These are phyloP conservation scores for Lentinula guzmanii DNA, from an alignment of 768 basidiomycete species.

Conservation along the genomic window DNA sequence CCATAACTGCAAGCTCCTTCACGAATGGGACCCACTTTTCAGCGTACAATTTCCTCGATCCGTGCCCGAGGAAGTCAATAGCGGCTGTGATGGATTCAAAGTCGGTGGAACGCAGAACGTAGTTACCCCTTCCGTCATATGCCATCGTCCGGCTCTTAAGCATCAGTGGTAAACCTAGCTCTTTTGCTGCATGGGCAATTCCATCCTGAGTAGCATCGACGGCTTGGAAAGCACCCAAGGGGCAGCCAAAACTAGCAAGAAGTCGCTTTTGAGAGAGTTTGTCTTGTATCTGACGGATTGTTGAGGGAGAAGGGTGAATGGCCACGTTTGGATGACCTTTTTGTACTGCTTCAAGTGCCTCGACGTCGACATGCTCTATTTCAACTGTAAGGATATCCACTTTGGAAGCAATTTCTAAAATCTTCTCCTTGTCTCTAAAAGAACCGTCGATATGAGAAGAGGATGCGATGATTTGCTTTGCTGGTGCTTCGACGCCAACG, in stretches of 20 bases:
- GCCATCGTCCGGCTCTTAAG: constrained; percentile 93
- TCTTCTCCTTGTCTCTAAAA: constrained; percentile 75
- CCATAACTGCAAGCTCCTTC: constrained; percentile 95
- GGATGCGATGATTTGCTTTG: constrained; percentile 76
- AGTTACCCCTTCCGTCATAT: constrained; percentile 96
- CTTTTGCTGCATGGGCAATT: constrained; percentile 43
- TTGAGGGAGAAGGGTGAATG: constrained; percentile 77
- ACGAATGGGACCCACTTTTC: constrained; percentile 90
- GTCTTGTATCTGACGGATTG: constrained; percentile 86
- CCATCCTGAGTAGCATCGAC: constrained; percentile 52
- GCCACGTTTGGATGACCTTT: constrained; percentile 23
- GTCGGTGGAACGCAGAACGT: constrained; percentile 55
- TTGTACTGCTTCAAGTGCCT: constrained; percentile 61
- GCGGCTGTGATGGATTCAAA: constrained; percentile 19
- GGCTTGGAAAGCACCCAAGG: constrained; percentile 53
- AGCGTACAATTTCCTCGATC: constrained; percentile 78
- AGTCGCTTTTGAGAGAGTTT: constrained; percentile 73
- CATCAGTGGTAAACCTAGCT: constrained; percentile 86
- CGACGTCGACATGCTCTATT: constrained; percentile 91
- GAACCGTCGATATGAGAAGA: constrained; percentile 80
- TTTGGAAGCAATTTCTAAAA: constrained; percentile 69
- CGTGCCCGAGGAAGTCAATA: constrained; percentile 39
- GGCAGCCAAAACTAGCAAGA: constrained; percentile 56
- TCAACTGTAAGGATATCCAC: constrained; percentile 92
- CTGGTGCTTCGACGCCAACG: constrained; percentile 71